Base-by-base conservation (phyloP, 1,284 basidiomycete species). In the Lentinus polychrous region DNA sequence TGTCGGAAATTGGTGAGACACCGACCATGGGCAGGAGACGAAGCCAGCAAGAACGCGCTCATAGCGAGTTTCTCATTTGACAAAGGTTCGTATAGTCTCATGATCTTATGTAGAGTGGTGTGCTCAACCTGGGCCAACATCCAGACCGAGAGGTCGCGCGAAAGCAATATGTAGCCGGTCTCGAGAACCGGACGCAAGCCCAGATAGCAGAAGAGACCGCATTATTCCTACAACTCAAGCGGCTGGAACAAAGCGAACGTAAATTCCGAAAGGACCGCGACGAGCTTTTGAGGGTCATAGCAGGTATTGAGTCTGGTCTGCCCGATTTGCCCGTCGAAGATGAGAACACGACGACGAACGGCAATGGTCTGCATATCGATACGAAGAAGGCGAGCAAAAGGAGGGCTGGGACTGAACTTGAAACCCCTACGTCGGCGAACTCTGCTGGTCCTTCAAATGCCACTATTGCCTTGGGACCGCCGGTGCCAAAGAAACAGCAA, bases 131-230 rank as follows among this genome's bases (percentile, higher is more conserved):
- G 59, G 38, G 44, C 20, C 10, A 8, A 8, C 2, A 3, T 7
- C 14, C 42, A 92, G 92, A 89, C 32, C 86, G 92, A 45, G 96
- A 99, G 65, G 71, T 83, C 17, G 86, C 86, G 54, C 85, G 96
- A 49, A 98, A 95, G 67, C 83, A 84, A 52, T 96, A 97, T 57
- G 78, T 98, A 8, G 72, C 79, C 2, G 87, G 86, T 52, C 78
- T 99, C 11, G 91, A 95, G 66, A 82, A 80, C 49, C 83, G 95
- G 8, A 92, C 93, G 0, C 79, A 85, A 1, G 83, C 90, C 46
- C 92, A 98, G 67, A 84, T 97, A 37, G 85, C 86, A 8, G 95
- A 99, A 63, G 96, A 99, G 72, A 94, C 98, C 60, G 91, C 93
- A 3, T 75, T 99, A 0, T 99, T 93, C 68, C 73, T 98, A 55